Evolutionary conservation across 805 yeast species (phyloP), one percentile per base, ranked within the genome.

Genomic region (Candida quercuum): DNA sequence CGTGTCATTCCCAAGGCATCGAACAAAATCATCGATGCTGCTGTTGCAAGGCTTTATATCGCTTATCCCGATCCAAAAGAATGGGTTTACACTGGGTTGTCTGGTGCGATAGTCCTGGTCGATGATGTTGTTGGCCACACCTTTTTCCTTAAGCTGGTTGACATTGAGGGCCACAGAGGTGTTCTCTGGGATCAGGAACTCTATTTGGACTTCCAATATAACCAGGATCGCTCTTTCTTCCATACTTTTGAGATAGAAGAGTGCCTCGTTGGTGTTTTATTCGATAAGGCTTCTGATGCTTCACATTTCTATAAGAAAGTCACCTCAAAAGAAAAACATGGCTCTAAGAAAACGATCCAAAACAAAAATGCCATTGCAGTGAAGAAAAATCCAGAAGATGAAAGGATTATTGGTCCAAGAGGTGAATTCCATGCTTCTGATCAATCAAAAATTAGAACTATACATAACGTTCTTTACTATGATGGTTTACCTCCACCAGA

Each of bases 181-280:
- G 95, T 93, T 0, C 47, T 93, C 0, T 93, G 99, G 99, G 99
- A 93, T 60, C 99, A 93, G 60, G 99, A 93, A 60, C 62, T 93
- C 34, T 91, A 86, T 52, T 80, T 86, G 11, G 82, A 86, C 51
- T 88, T 93, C 59, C 81, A 81, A 49, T 93, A 93, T 61, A 76
- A 85, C 54, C 98, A 93, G 60, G 99, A 93, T 60, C 74, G 99
- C 23, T 79, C 95, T 28, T 93, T 86, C 61, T 93, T 93, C 71
- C 98, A 93, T 59, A 72, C 94, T 6, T 93, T 93, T 63, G 99
- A 93, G 64, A 67, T 87, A 32, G 98, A 93, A 50, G 94, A 86
- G 17, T 89, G 96, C 56, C 71, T 70, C 36, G 88, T 79, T 10
- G 99, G 98, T 0, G 67, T 93, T 17, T 62, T 93, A 36, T 93